A percentile compares a stretch with the other conserved stretches of the same genome.
These are phyloP conservation scores for Nidularia pulvinata DNA, from an alignment of 768 basidiomycete genomes.

Conservation along the genomic window DNA sequence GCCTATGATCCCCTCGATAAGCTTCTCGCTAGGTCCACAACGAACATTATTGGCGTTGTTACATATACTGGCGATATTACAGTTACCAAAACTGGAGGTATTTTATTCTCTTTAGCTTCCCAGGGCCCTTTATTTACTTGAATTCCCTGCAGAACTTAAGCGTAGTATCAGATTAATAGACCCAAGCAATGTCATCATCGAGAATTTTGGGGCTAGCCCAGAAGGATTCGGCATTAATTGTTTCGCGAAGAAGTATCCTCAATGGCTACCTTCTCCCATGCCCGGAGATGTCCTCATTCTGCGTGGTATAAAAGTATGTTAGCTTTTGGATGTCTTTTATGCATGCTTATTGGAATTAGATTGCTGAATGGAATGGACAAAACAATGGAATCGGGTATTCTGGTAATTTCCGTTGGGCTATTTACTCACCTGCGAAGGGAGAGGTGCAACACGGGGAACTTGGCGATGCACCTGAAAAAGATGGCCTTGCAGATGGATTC, in stretches of 20 bases:
- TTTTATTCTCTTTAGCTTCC: neutral
- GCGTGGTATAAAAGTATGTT: constrained; percentile 44
- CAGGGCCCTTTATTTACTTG: neutral
- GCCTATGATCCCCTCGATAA: neutral
- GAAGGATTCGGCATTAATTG: constrained; percentile 39
- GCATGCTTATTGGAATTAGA: constrained; percentile 17
- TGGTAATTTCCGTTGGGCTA: constrained; percentile 52
- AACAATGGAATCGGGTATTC: constrained; percentile 41
- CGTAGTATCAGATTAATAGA: constrained; percentile 49
- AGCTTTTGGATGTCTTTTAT: neutral
- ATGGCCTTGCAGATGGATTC: constrained; percentile 27
- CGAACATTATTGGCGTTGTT: neutral
- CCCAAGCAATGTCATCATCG: constrained; percentile 38
- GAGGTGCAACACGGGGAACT: constrained; percentile 33
- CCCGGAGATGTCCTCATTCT: constrained; percentile 53
- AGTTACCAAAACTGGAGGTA: neutral
- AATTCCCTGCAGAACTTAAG: constrained; percentile 37
- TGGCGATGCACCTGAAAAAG: constrained; percentile 32
- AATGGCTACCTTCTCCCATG: constrained; percentile 50
- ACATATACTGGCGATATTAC: neutral
- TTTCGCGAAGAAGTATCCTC: constrained; percentile 44
- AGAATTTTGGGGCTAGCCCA: constrained; percentile 10
- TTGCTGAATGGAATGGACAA: constrained; percentile 21
- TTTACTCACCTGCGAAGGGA: constrained; percentile 40
- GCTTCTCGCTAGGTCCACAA: too few species aligned